phyloP scores from a whole-genome alignment of 2,329 filamentous ascomycete genomes.

The Colletotrichum sidae region DNA sequence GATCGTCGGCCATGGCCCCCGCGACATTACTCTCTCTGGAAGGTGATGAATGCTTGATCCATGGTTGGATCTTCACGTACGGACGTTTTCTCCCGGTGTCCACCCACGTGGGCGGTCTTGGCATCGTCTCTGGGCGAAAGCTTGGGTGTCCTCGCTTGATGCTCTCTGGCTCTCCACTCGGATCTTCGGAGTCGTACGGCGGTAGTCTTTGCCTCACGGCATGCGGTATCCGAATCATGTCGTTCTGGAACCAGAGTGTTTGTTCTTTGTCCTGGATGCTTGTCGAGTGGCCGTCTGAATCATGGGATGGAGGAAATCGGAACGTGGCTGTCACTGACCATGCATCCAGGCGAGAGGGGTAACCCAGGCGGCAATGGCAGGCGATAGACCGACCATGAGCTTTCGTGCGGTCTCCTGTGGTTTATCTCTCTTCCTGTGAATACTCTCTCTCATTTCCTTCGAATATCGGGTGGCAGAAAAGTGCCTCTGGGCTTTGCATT shows the following conservation, averaged over 20 bases:
- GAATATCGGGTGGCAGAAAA: too few relatives aligned
- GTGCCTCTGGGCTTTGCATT: too few relatives aligned
- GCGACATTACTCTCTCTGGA: background rate
- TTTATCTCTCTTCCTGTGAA: too few relatives aligned
- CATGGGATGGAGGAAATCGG: too few relatives aligned
- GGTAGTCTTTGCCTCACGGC: background rate
- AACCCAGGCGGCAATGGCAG: too few relatives aligned
- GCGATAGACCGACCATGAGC: too few relatives aligned
- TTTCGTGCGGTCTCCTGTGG: too few relatives aligned
- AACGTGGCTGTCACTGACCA: too few relatives aligned
- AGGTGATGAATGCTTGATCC: conserved; percentile 8
- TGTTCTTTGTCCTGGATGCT: background rate
- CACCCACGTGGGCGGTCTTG: conserved; percentile 26
- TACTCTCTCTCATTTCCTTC: too few relatives aligned
- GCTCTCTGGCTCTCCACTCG: background rate
- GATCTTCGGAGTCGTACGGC: too few relatives aligned
- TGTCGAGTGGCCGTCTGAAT: too few relatives aligned
- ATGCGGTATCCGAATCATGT: background rate
- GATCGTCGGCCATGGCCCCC: background rate
- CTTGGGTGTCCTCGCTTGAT: conserved; percentile 10
- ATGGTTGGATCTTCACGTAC: conserved; percentile 3
- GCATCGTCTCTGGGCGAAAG: conserved; percentile 29
- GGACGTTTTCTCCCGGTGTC: conserved; percentile 7
- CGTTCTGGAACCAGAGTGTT: background rate
- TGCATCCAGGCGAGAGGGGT: too few relatives aligned